These are phyloP conservation scores for Leccinum obscurum DNA, from an alignment of 768 basidiomycete genomes.

Conservation along the genomic window DNA sequence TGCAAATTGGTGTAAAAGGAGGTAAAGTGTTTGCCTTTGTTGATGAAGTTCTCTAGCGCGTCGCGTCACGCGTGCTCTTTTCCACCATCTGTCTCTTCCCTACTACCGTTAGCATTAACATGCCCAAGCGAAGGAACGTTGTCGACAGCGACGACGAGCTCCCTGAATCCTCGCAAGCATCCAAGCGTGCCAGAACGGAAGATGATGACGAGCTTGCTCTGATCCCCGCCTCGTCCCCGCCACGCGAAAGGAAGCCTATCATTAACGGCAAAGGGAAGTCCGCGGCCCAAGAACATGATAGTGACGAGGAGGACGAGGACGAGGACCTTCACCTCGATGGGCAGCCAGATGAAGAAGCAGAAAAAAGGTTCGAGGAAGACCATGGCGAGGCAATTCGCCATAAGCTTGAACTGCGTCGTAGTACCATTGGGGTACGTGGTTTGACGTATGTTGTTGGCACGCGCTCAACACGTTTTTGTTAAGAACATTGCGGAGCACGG, in stretches of 20 bases:
- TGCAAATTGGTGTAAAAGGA: no score
- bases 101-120: slow-evolving; percentile 23
- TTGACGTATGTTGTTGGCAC: slow-evolving; percentile 39
- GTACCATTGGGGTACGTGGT: slow-evolving; percentile 43
- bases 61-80: slow-evolving; percentile 30
- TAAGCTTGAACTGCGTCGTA: slow-evolving; percentile 46
- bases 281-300: slow-evolving; percentile 29
- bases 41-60: slow-evolving; percentile 12
- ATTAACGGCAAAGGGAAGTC: slow-evolving; percentile 36
- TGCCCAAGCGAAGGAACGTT: slow-evolving; percentile 56
- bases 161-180: slow-evolving; percentile 32
- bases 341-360: slow-evolving; percentile 50
- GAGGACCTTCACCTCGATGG: slow-evolving; percentile 39
- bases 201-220: slow-evolving; percentile 38
- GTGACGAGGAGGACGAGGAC: slow-evolving; percentile 32
- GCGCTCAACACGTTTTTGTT: not conserved
- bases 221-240: slow-evolving; percentile 14
- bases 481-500: slow-evolving; percentile 85
- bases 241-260: slow-evolving; percentile 30
- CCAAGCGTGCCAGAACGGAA: slow-evolving; percentile 46
- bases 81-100: slow-evolving; percentile 4
- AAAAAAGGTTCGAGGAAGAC: slow-evolving; percentile 64
- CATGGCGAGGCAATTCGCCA: slow-evolving; percentile 57
- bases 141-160: slow-evolving; percentile 45
- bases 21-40: slow-evolving; percentile 24